These are phyloP conservation scores for Zizania latifolia DNA, from an alignment of 176 grass and related monocot genomes.

Conservation along the genomic window DNA sequence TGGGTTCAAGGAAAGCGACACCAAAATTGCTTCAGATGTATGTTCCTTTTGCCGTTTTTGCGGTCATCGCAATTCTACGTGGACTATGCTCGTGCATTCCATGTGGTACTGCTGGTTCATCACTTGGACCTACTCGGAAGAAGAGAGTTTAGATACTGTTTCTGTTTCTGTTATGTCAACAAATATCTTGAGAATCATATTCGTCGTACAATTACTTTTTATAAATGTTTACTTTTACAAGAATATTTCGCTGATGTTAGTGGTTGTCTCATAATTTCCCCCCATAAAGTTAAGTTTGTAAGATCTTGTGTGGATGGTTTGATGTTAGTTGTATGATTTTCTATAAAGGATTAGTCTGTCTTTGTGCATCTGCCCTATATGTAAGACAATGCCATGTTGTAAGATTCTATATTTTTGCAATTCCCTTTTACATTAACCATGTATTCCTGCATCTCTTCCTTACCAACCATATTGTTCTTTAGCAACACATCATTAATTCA, in stretches of 20 bases:
- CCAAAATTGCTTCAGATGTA: slow-evolving; percentile 49
- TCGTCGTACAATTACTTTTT: background rate
- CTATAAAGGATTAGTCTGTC: no score
- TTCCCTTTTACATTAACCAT: background rate
- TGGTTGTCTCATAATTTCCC: background rate
- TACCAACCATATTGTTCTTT: no score
- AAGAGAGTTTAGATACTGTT: slow-evolving; percentile 36
- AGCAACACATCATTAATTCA: no score
- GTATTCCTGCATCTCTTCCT: no score
- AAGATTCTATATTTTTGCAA: background rate
- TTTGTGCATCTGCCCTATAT: background rate
- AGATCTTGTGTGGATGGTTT: background rate
- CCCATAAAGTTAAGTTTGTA: background rate
- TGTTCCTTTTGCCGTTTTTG: slow-evolving; percentile 35
- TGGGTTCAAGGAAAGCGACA: slow-evolving; percentile 44
- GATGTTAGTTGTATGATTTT: no score
- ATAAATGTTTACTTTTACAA: background rate
- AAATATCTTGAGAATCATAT: background rate
- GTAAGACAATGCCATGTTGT: background rate
- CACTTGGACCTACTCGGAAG: slow-evolving; percentile 21
- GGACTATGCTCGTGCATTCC: slow-evolving; percentile 31
- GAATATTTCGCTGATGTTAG: background rate
- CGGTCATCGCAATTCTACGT: slow-evolving; percentile 39
- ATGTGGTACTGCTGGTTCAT: background rate
- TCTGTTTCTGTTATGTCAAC: background rate